Base-by-base conservation (phyloP, 2,329 filamentous ascomycete genomes). In the Botrytis pseudocinerea region DNA sequence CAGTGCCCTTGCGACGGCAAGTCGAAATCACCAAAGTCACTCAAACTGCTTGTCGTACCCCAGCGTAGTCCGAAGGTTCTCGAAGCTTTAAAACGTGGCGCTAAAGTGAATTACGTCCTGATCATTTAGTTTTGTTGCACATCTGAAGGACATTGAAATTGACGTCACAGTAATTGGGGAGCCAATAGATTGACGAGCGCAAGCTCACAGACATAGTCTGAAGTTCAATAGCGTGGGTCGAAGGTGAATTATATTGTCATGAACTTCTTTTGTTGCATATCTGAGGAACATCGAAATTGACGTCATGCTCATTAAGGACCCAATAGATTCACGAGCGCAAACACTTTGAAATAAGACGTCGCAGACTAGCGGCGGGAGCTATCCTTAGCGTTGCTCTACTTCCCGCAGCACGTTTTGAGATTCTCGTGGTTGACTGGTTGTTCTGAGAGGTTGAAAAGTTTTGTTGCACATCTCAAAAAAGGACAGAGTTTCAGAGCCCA, bases 251-350 rank as follows among this genome's bases (percentile, higher is more conserved):
- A 20, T 4, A 12, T 28, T 22, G 4, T 40, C 3, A 18, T 28
- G 25, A 28, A 40, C 35, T 68, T 54, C 25, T 40, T 54, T 40
- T 40, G 64, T 68, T 68, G 64, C 64, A 68, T 28, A 6, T 68
- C 64, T 54, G 35, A 40, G 51, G 18, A 54, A 40, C 25, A 68
- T 68, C 2, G 32, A 68, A 54, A 40, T 68, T 68, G 64, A 54
- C 64, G 35, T 68, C 22, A 68, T 42, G 28, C 18, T 20, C 14
- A 12, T 28, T 1, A 28, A 8, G 16, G 14, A 40, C 8, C 46
- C 46, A 68, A 42, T 68, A 10, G 25, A 35, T 54, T 68, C 38
- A 25, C 64, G 46, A 68, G 64, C 64, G 64, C 65, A 68, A 57
- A 57, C 0, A 28, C 42, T 57, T 57, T 35, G 57, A 32, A 18